Evolutionary conservation across 768 basidiomycete genomes (phyloP), one percentile per base, ranked within the genome.

Genomic region (Mycena floridula): DNA sequence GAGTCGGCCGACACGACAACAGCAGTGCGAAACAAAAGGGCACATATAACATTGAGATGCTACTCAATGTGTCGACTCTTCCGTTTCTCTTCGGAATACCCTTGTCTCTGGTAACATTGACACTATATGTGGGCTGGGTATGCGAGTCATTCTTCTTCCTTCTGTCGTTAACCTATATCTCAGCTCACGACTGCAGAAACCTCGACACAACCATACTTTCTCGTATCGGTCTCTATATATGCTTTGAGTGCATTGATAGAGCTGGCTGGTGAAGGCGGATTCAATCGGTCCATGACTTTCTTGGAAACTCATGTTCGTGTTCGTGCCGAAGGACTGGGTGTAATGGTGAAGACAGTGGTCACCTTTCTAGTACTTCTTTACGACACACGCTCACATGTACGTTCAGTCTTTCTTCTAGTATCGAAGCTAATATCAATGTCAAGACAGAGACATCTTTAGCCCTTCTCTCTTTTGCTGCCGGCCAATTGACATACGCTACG

Each of bases 241-340:
- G 80, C 81, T 12, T 18, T 80, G 1, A 81, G 91, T 0, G 87
- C 89, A 2, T 53, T 90, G 24, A 51, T 80, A 37, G 94, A 98
- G 61, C 73, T 21, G 25, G 42, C 46, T 57, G 36, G 59, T 36
- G 18, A 25, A 7, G 21, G 21, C 27, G 42, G 54, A 52, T 25
- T 42, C n/a, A 56, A 88, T n/a, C n/a, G 77, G 55, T 84, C 82
- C 4, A 83, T 87, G 70, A 64, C 72, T 39, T 75, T 85, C 48
- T 69, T 85, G 18, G 71, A 75, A 43, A 84, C 91, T 24, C 65
- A 72, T 21, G 65, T 86, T 7, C 76, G 96, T 25, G 85, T 97
- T 0, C 75, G 77, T 35, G 89, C 92, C 3, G 95, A 99, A 66
- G 96, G 91, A 3, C 63, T 76, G 2, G 93, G 85, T 16, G 83